Base-by-base conservation (phyloP, 2,329 filamentous ascomycete genomes). In the Penicillium polonicum region DNA sequence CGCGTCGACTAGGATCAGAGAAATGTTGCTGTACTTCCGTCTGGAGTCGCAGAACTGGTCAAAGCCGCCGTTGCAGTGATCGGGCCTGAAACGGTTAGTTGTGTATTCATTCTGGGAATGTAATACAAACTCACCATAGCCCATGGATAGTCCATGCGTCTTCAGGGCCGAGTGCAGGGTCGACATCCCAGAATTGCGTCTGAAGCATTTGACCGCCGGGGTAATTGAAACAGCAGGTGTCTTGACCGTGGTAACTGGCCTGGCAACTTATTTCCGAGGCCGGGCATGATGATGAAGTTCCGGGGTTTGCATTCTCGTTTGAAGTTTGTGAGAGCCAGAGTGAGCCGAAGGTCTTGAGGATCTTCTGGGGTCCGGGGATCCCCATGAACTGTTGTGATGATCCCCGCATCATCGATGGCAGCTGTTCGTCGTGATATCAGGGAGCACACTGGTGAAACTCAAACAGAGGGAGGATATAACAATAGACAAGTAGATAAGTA, bases 151-250 rank as follows among this genome's bases (percentile, higher is more conserved):
- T 91, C 88, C 88, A 92, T 6, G 84, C 86, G 68, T 90, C 83
- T 49, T 74, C 74, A 2, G 89, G 88, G 0, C 89, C 88, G 4
- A 85, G 82, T 1, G 81, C 76, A 1, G 88, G 88, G 57, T 82
- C 70, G 0, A 85, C 83, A 68, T 92, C 88, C 89, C 89, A 92
- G 75, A 92, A 91, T 66, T 92, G 89, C 2, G 89, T 91, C 72
- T 85, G 84, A 5, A 91, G 80, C 44, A 92, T 76, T 60, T 89
- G 83, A 8, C 89, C 89, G 4, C 88, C 85, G 0, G 88, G 88
- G 23, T 84, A 80, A 68, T 89, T 89, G 77, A 91, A 89, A 75
- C 89, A 92, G 77, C 89, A 92, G 7, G 86, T 82, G 67, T 91
- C 80, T 50, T 80, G 71, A n/a, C 84, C 81, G 8, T 75, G 74